Evolutionary conservation across 2,329 filamentous ascomycete species (phyloP), one percentile per base, ranked within the genome.

Genomic region (Cryphonectria japonica): DNA sequence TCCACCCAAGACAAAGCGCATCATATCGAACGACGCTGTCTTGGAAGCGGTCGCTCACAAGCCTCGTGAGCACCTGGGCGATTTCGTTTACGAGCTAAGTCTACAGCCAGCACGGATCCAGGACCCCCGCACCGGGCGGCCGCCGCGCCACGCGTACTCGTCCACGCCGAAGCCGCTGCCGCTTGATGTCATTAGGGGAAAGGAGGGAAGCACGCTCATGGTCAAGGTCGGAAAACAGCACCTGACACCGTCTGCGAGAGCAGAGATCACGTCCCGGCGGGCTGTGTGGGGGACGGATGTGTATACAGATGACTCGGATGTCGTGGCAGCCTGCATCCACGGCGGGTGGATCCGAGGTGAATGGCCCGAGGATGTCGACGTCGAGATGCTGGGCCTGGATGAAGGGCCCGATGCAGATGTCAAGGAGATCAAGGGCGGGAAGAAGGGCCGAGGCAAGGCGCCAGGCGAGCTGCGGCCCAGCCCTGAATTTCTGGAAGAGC

Each of bases 281-380:
- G 93, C 93, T 9, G 80, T 99, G 0, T 99, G 95, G 95, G 96
- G 96, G 0, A 96, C 94, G 0, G 95, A 97, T 52, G 88, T 99
- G 8, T 98, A 98, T 78, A 97, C 94, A 0, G 96, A 99, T 76
- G 96, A 99, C 80, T 97, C 94, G 0, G 96, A 99, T 78, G 90
- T 96, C 0, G 87, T 99, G 34, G 95, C 94, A 0, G 95, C 95
- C 2, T 95, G 95, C 72, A 95, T 99, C 62, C 96, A 99, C 79
- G 91, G 91, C 1, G 96, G 96, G 3, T 98, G 94, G 90, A 92
- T 99, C 75, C 90, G 91, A 59, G 95, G 95, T 46, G 93, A 95
- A 76, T 97, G 95, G 92, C 85, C 89, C 5, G 90, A 94, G 8
- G 92, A 93, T 50, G 88, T 96, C 1, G 92, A 96, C 75, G 84